Evolutionary conservation across 192 early-diverging fungal genomes (phyloP).

Genomic region (Coemansia asiatica): DNA sequence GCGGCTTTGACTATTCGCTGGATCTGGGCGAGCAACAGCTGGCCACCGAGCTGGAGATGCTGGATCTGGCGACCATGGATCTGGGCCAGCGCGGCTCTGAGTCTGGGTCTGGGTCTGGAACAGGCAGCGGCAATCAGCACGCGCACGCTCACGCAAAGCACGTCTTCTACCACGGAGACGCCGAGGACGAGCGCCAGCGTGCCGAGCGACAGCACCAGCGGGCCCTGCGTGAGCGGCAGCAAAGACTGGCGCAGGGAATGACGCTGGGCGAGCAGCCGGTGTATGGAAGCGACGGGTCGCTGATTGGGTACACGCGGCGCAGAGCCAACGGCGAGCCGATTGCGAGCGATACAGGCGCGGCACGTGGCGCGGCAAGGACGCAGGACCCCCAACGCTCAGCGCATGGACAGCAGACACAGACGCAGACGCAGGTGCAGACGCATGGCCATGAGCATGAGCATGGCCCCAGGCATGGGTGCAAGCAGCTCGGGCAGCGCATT

Average conservation of each 20-base stretch:
- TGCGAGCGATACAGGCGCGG: not conserved
- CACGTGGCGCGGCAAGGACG: constrained; percentile 1
- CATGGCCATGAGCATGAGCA: not conserved
- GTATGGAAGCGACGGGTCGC: constrained; percentile 39
- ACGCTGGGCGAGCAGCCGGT: constrained; percentile 12
- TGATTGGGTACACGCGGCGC: constrained; percentile 43
- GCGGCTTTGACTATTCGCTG: constrained; percentile 49
- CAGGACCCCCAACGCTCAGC: not conserved
- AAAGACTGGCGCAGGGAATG: too few species aligned
- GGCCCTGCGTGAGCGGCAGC: constrained; percentile 42
- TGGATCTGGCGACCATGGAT: constrained; percentile 53
- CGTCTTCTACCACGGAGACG: constrained; percentile 52
- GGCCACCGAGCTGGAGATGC: constrained; percentile 47
- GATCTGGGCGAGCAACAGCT: constrained; percentile 39
- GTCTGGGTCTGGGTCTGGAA: too few species aligned
- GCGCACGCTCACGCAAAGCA: constrained; percentile 39
- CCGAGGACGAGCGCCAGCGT: constrained; percentile 44
- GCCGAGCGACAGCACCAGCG: constrained; percentile 41
- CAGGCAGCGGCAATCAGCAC: not conserved
- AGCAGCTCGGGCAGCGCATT: constrained; percentile 54
- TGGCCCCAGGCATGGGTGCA: not conserved
- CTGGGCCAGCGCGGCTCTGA: constrained; percentile 27
- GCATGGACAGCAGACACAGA: constrained; percentile 9
- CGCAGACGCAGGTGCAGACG: constrained; percentile 8
- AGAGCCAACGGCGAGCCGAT: constrained; percentile 2